Conservation (phyloP, 306 rosid species). For the Phaseolus lunatus region DNA sequence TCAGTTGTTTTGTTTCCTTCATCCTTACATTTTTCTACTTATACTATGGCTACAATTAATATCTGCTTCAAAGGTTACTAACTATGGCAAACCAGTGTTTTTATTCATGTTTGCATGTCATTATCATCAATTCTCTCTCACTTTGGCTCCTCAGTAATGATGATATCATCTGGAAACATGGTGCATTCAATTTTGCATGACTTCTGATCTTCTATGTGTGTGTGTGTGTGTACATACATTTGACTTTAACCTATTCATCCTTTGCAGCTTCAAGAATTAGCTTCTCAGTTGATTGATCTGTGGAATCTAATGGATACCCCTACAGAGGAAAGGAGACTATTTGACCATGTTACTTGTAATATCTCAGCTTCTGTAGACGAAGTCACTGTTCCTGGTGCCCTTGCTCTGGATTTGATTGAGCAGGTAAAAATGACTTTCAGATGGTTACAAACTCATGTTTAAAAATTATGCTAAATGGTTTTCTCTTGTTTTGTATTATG, state of each 20-base stretch:
- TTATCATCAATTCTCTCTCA: slow-evolving; percentile 16
- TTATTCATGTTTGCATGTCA: slow-evolving; percentile 5
- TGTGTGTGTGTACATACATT: background rate
- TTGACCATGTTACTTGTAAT: slow-evolving; percentile 90
- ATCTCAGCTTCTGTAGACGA: slow-evolving; percentile 85
- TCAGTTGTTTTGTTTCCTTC: slow-evolving; percentile 22
- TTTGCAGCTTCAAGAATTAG: slow-evolving; percentile 89
- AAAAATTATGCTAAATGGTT: slow-evolving; percentile 30
- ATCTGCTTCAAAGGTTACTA: background rate
- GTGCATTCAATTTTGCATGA: background rate
- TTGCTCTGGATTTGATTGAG: slow-evolving; percentile 84
- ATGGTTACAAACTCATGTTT: slow-evolving; percentile 11
- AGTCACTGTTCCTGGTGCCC: slow-evolving; percentile 90
- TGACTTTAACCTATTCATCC: slow-evolving; percentile 33
- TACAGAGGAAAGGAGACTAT: slow-evolving; percentile 74
- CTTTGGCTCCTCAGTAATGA: slow-evolving; percentile 9
- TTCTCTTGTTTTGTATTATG: slow-evolving; percentile 35
- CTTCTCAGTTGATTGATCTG: slow-evolving; percentile 84
- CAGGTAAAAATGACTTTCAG: slow-evolving; percentile 56
- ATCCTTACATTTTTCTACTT: background rate
- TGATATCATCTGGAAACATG: slow-evolving; percentile 8
- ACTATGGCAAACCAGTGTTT: background rate
- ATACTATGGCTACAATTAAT: background rate
- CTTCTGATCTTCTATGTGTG: background rate
- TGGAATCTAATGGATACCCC: slow-evolving; percentile 99